Base-by-base conservation (phyloP, 2,329 filamentous ascomycete species). In the Colletotrichum filicis region DNA sequence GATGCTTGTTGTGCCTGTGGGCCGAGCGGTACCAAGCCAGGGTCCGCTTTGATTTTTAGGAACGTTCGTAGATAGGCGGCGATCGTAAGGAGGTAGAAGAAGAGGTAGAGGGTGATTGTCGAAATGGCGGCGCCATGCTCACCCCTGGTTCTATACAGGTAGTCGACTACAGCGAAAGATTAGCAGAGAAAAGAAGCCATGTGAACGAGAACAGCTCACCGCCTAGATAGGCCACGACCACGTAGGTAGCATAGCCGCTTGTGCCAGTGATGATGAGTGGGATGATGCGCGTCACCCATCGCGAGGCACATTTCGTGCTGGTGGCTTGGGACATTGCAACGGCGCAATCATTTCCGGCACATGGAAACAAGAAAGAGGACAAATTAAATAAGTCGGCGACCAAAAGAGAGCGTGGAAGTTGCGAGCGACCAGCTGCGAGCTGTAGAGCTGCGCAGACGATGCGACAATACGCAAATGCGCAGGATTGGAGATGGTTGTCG, bases 11-110 rank as follows among this genome's bases (percentile, higher is more conserved):
- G 74, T 35, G 57, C 74, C 26, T 67, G 59, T 11, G 61, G 70
- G 19, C 89, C 90, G 37, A 93, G 88, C 0, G 94, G 92, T 0
- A 95, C 87, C 66, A 95, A 89, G 4, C 94, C 95, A 0, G 95
- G 93, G 76, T 95, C 89, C 76, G 86, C 86, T 71, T 90, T 88
- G 63, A 97, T 91, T 42, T 90, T 88, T 74, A 91, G 84, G 55
- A 95, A 82, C 11, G 95, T 88, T 75, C 95, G 92, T 24, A 93
- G 79, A 82, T 97, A 98, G 24, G 92, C 88, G 37, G 86, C 78
- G 28, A 92, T 79, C 78, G 95, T 89, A 35, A 93, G 86, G 19
- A 93, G 76, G 57, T 98, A 85, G 66, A 97, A 86, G 66, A 95
- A 65, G 78, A 93, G 93, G 82, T 94, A 95, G 28, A 95, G 82